These are phyloP conservation scores for Sequoiadendron giganteum DNA, from an alignment of 75 land plant genomes.

Conservation along the genomic window DNA sequence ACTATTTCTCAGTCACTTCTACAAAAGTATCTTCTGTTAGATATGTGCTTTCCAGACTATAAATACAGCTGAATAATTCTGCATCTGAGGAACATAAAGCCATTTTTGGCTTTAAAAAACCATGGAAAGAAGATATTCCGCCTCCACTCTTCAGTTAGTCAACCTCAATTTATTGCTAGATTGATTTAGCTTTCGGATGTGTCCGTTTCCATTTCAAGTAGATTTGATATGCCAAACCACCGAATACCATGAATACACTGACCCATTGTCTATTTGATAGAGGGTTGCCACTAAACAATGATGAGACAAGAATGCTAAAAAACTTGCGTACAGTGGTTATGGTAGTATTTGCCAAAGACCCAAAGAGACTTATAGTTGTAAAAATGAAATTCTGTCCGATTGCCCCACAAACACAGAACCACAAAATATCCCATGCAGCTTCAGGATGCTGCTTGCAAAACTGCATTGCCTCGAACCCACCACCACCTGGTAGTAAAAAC, in stretches of 20 bases:
- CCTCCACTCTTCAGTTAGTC: background rate
- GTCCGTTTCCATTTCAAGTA: constrained; percentile 78
- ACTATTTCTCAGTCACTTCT: background rate
- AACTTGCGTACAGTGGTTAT: constrained; percentile 98
- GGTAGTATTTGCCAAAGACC: constrained; percentile 92
- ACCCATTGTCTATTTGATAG: constrained; percentile 81
- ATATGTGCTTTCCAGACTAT: background rate
- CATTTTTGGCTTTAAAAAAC: background rate
- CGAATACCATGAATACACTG: constrained; percentile 90
- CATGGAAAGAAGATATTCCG: background rate
- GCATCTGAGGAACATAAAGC: background rate
- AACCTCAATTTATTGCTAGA: background rate
- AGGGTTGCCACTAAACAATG: constrained; percentile 88
- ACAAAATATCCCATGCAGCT: constrained; percentile 92
- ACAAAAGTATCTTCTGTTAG: background rate
- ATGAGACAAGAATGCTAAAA: constrained; percentile 95
- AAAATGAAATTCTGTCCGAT: constrained; percentile 98
- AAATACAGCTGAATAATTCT: background rate
- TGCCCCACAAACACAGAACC: constrained; percentile 95
- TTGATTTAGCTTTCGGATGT: constrained; percentile 5
- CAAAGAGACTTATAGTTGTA: constrained; percentile 91
- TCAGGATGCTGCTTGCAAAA: constrained; percentile 92
- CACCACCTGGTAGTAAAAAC: constrained; percentile 78
- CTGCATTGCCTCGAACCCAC: constrained; percentile 75
- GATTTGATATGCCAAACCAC: constrained; percentile 87